Conservation (phyloP, 257 asterid genomes). For the Vinca minor region DNA sequence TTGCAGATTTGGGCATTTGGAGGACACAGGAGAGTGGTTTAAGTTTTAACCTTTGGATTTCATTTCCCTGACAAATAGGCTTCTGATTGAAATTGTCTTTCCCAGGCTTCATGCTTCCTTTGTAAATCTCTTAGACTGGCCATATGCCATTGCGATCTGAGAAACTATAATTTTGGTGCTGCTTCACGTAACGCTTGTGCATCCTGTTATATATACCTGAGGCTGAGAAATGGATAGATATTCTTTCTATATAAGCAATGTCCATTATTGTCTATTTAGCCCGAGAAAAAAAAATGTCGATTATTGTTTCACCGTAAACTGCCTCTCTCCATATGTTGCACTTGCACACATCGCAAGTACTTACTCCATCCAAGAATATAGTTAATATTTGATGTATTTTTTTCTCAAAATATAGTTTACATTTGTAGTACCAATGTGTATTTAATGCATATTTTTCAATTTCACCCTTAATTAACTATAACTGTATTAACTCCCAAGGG, state of each 20-base stretch:
- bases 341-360: no score
- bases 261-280: background rate
- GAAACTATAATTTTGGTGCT: background rate
- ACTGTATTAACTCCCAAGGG: no score
- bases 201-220: background rate
- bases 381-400: no score
- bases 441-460: no score
- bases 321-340: no score
- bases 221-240: constrained; percentile 1
- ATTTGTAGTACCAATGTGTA: no score
- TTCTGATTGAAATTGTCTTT: background rate
- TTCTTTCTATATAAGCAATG: constrained; percentile 2
- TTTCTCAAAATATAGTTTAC: no score
- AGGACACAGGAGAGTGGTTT: constrained; percentile 80
- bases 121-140: constrained; percentile 3
- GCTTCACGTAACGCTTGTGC: constrained; percentile 5
- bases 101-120: background rate
- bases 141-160: background rate
- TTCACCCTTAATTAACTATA: no score
- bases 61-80: constrained; percentile 9
- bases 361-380: no score
- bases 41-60: constrained; percentile 1
- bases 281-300: no score
- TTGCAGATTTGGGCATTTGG: constrained; percentile 98
- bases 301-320: no score